Base-by-base conservation (phyloP, 371 early-diverging fungal species). In the Saksenaea oblongispora region DNA sequence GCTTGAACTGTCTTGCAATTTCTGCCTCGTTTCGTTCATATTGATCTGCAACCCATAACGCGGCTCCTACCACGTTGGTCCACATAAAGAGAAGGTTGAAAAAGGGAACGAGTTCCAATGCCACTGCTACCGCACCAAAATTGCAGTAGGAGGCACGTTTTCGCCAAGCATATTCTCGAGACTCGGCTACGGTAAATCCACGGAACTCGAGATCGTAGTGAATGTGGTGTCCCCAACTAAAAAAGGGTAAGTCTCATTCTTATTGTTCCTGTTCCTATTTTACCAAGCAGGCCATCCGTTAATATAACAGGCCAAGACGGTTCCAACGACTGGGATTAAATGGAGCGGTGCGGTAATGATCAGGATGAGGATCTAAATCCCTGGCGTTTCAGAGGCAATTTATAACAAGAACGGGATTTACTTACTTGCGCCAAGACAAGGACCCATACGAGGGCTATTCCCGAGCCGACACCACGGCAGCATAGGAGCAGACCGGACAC, bases 31-130 rank as follows among this genome's bases (percentile, higher is more conserved):
- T 77, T 58, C 77, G 71, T 61, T 79, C 84, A 66, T 84, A 84
- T 54, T 85, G 75, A 39, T 89, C 89, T 5, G 82, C 87, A 1
- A 87, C 88, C 87, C 89, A 92, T 4, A 92, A 66, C 3, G 91
- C 93, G 22, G 88, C 86, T 8, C 87, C 90, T 3, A 91, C 87
- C n/a, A 87, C 84, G 61, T 91, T 91, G 5, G 93, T 91, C 83
- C 88, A 91, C 72, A 89, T 82, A 62, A 91, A 91, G 0, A 92
- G 31, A 17, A 89, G 61, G 37, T 88, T 87, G 53, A 87, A 83
- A 1, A 92, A 54, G 3, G 91, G 91, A 3, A 92, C 74, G 60
- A 89, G 65, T 62, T 89, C 88, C 13, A 91, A 65, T 1, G 79
- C 86, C 0, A 86, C 81, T 2, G 89, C 88, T 0, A 86, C 82